These are phyloP conservation scores for Backusella circina DNA, from an alignment of 192 early-diverging fungal genomes.

Conservation along the genomic window DNA sequence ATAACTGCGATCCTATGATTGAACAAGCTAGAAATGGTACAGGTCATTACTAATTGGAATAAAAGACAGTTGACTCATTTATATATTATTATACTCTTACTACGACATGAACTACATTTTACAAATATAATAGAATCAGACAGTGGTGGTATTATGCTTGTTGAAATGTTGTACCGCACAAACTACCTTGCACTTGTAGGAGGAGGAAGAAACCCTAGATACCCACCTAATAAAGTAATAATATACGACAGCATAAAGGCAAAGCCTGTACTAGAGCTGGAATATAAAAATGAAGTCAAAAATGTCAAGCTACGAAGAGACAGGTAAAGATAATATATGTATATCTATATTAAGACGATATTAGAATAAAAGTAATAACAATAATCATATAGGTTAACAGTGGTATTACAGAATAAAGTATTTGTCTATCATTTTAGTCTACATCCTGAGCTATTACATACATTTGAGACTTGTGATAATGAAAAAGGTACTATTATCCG, in stretches of 20 bases:
- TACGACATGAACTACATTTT: background rate
- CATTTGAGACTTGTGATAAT: constrained; percentile 79
- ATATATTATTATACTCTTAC: background rate
- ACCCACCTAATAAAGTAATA: constrained; percentile 83
- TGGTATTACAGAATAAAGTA: constrained; percentile 73
- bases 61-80: no score
- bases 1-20: constrained; percentile 78
- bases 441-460: constrained; percentile 69
- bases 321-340: constrained; percentile 41
- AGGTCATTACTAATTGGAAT: no score
- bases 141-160: constrained; percentile 79
- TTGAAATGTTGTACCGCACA: constrained; percentile 81
- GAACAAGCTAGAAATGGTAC: constrained; percentile 74
- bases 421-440: constrained; percentile 74
- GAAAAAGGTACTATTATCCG: constrained; percentile 50
- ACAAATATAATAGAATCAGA: constrained; percentile 60
- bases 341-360: background rate
- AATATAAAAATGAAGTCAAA: constrained; percentile 78
- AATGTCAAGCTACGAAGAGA: constrained; percentile 76
- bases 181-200: constrained; percentile 88
- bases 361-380: background rate
- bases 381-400: constrained; percentile 55
- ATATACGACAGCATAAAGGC: constrained; percentile 83
- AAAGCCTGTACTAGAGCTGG: constrained; percentile 68
- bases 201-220: constrained; percentile 78